phyloP scores from a whole-genome alignment of 2,329 filamentous ascomycete species.

The Neopestalotiopsis sp. region DNA sequence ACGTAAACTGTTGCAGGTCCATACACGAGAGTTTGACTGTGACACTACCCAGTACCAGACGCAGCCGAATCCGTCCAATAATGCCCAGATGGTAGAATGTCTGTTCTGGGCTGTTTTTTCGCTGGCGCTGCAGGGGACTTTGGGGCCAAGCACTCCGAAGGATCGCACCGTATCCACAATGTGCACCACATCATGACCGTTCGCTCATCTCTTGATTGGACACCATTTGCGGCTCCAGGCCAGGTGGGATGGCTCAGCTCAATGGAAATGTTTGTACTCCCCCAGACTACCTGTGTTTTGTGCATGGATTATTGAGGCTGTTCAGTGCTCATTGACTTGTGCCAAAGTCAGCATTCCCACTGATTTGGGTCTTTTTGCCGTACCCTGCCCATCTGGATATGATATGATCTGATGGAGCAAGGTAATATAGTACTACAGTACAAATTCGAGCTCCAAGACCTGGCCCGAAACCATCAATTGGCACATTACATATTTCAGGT shows the following conservation, averaged over 20 bases:
- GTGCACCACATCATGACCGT: background rate
- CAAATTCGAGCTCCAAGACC: too few relatives aligned
- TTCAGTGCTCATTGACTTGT: background rate
- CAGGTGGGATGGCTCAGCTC: conserved; percentile 13
- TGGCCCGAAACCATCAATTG: too few relatives aligned
- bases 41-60: background rate
- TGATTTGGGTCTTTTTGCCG: background rate
- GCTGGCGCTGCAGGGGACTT: conserved; percentile 13
- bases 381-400: too few relatives aligned
- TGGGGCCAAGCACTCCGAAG: conserved; percentile 5
- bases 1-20: background rate
- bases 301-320: conserved; percentile 12
- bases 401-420: too few relatives aligned
- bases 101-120: background rate
- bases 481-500: too few relatives aligned
- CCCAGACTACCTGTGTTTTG: background rate
- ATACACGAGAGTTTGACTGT: background rate
- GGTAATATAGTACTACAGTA: too few relatives aligned
- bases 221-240: background rate
- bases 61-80: background rate
- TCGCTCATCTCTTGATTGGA: background rate
- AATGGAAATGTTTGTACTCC: background rate
- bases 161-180: background rate
- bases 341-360: background rate
- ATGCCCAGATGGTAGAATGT: background rate